These are phyloP conservation scores for Trichoderma gamsii DNA, from an alignment of 495 filamentous ascomycete genomes.

Conservation along the genomic window DNA sequence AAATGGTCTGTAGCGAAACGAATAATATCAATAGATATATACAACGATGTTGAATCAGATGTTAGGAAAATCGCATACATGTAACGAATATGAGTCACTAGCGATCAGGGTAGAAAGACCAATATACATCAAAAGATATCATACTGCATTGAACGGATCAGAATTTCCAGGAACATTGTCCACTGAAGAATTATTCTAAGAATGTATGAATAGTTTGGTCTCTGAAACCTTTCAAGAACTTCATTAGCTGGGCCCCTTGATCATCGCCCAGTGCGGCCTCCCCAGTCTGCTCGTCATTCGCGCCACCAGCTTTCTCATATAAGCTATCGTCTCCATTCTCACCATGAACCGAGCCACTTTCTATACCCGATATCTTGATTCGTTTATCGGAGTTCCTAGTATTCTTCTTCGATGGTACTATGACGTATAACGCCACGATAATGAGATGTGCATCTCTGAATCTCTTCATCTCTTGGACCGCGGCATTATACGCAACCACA, in stretches of 20 bases:
- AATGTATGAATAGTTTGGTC: background rate
- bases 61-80: too few relatives aligned
- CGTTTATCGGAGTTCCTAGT: background rate
- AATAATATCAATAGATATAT: too few relatives aligned
- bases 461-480: background rate
- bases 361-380: background rate
- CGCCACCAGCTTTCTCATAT: background rate
- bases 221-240: background rate
- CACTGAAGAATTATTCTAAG: background rate
- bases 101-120: too few relatives aligned
- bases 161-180: background rate
- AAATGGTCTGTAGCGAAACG: too few relatives aligned
- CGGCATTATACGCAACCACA: background rate
- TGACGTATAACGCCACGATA: background rate
- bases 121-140: too few relatives aligned
- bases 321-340: background rate
- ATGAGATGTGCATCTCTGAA: background rate
- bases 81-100: too few relatives aligned
- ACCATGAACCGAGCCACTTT: background rate
- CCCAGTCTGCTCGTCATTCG: background rate
- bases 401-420: background rate
- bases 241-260: background rate
- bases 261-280: background rate
- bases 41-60: too few relatives aligned
- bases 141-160: background rate